phyloP scores from a whole-genome alignment of 129 eudicot genomes.

The Escallonia herrerae region DNA sequence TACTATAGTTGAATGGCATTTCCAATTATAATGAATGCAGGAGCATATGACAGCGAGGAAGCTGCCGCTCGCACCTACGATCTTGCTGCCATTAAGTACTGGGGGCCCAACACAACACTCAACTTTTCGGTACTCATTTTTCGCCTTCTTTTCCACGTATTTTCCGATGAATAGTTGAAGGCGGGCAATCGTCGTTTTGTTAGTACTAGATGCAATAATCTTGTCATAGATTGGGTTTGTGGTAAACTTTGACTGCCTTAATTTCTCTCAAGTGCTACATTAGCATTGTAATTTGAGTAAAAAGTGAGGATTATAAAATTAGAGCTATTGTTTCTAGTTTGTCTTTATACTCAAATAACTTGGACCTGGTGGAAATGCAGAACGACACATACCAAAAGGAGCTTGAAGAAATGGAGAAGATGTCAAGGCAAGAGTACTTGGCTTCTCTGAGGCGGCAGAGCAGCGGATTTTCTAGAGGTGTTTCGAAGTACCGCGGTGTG shows the following conservation, averaged over 20 bases:
- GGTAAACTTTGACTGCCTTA: too few species aligned
- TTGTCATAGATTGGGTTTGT: too few species aligned
- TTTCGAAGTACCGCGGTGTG: slow-evolving; percentile 90
- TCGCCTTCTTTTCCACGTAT: neutral
- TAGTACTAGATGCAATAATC: too few species aligned
- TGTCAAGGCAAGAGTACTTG: slow-evolving; percentile 66
- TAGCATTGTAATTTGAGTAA: neutral
- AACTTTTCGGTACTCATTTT: slow-evolving; percentile 65
- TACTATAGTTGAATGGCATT: neutral
- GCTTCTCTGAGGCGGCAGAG: slow-evolving; percentile 70
- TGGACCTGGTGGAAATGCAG: slow-evolving; percentile 31
- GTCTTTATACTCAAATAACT: neutral
- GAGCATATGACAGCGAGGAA: slow-evolving; percentile 83
- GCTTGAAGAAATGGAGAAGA: slow-evolving; percentile 61
- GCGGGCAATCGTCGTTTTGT: neutral
- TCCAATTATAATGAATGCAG: slow-evolving; percentile 26
- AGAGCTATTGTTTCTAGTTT: slow-evolving; percentile 1
- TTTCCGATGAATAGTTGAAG: neutral
- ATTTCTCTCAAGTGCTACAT: too few species aligned
- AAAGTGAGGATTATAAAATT: slow-evolving; percentile 1
- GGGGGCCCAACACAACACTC: slow-evolving; percentile 72
- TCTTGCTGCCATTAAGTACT: slow-evolving; percentile 96
- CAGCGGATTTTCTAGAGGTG: slow-evolving; percentile 92
- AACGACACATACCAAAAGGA: slow-evolving; percentile 50
- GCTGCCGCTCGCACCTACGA: slow-evolving; percentile 94